Evolutionary conservation across 305 asterid species (phyloP), one percentile per base, ranked within the genome.

Genomic region (Striga hermonthica): DNA sequence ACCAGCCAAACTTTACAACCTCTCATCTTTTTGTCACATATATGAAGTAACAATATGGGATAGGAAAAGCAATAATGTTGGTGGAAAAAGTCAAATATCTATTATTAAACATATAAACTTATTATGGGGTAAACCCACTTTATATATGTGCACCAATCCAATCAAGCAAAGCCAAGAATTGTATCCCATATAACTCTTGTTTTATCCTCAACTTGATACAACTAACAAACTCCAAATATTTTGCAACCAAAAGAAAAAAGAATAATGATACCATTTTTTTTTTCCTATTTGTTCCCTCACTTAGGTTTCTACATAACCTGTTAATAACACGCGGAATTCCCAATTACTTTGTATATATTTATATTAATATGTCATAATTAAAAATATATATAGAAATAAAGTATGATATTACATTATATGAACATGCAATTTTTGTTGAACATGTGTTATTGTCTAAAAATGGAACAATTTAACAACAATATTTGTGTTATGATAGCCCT

Each of bases 121-220:
- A 64, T 4, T 72, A 60, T 60, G 52, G 62, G 65, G 41, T 65
- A 62, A 70, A 57, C 71, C 15, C 69, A 52, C 59, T 62, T 64
- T 65, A 78, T 66, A 81, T 66, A 74, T 50, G 9, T 55, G 72
- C 78, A 57, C 58, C 71, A 74, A 61, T 76, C 83, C 83, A 76
- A 55, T 45, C 69, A 68, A 67, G 69, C 80, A 77, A 74, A 73
- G 67, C 74, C 78, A 73, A 44, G 58, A 60, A 72, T 57, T 70
- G 67, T 67, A 67, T 70, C 71, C 67, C 79, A 12, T 6, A 0
- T 38, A 15, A 57, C 76, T 74, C 39, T 66, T 68, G 14, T 50
- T 22, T 22, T 22, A 1, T 22, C 31, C 1, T 22, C 31, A 22
- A 22, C 31, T 22, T 22, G 31, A 22, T 22, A 22, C 31, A 22